Evolutionary conservation across 2,329 filamentous ascomycete species (phyloP).

Genomic region (Capronia americana): DNA sequence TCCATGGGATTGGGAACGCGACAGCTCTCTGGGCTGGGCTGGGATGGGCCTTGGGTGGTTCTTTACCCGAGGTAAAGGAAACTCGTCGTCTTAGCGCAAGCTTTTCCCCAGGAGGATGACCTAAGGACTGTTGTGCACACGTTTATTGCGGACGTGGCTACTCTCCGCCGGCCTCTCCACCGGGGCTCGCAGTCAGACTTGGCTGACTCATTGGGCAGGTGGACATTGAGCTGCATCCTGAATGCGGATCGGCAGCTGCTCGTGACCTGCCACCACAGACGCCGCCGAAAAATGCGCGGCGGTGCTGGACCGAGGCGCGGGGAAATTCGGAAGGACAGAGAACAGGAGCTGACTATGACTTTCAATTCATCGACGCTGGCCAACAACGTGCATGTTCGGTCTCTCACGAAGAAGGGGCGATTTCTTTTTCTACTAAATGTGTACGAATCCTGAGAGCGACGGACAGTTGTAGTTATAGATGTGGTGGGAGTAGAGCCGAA

Average conservation of each 20-base stretch:
- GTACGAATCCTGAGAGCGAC: neutral
- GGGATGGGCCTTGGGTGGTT: neutral
- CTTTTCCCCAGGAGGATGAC: neutral
- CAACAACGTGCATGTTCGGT: too few species aligned
- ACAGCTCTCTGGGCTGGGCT: neutral
- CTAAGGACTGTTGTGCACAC: neutral
- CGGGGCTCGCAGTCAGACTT: neutral
- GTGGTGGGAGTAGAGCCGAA: neutral
- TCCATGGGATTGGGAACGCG: constrained; percentile 18
- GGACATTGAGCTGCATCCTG: too few species aligned
- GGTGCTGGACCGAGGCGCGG: neutral
- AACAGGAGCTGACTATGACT: neutral
- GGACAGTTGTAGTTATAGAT: neutral
- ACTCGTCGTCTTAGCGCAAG: neutral
- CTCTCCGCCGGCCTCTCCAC: neutral
- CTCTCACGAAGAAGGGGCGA: neutral
- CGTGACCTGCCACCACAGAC: too few species aligned
- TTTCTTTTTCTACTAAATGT: neutral
- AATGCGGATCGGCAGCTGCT: neutral
- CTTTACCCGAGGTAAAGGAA: constrained; percentile 16
- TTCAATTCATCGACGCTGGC: too few species aligned
- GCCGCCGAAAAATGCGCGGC: too few species aligned
- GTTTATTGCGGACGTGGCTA: neutral
- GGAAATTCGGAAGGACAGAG: neutral
- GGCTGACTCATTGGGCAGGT: neutral